phyloP scores from a whole-genome alignment of 1,139 yeast genomes.

The Martiniozyma asiatica region DNA sequence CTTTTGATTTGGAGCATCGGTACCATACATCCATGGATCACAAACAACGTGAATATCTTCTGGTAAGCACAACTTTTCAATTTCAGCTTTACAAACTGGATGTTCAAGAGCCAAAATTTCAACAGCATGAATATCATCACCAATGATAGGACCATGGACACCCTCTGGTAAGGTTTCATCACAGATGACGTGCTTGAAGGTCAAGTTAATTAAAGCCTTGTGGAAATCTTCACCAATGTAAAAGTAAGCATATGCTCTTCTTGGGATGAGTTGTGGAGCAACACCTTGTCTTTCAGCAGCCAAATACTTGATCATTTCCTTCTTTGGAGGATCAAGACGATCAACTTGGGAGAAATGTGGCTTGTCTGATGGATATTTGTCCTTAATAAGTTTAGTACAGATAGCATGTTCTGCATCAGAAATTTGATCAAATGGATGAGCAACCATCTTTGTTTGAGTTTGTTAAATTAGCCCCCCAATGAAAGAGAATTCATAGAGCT shows the following conservation, averaged over 20 bases:
- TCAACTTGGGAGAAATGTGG: conserved; percentile 67
- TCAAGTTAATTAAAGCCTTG: conserved; percentile 64
- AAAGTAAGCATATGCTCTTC: conserved; percentile 60
- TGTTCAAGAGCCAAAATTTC: conserved; percentile 41
- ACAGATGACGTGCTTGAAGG: conserved; percentile 52
- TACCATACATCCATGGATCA: conserved; percentile 89
- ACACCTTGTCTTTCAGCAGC: conserved; percentile 55
- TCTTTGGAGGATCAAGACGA: conserved; percentile 73
- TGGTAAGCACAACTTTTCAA: conserved; percentile 53
- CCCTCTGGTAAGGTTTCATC: conserved; percentile 48
- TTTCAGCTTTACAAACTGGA: conserved; percentile 50
- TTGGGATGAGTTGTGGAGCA: conserved; percentile 44
- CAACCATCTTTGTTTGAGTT: background rate
- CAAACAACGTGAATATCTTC: conserved; percentile 40
- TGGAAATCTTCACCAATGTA: conserved; percentile 49
- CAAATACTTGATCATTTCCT: conserved; percentile 54
- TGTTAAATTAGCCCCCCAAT: background rate
- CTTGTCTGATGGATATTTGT: conserved; percentile 29
- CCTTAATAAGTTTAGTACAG: conserved; percentile 54
- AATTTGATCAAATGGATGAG: conserved; percentile 64
- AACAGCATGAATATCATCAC: conserved; percentile 50
- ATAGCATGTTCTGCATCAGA: conserved; percentile 51
- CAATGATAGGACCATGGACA: conserved; percentile 62
- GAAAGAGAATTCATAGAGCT: too few species aligned
- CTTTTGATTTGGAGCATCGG: conserved; percentile 47